A percentile compares a stretch with the other conserved stretches of the same genome.
phyloP scores from a whole-genome alignment of 2,329 filamentous ascomycete genomes.

The Thielaviopsis cerberus region DNA sequence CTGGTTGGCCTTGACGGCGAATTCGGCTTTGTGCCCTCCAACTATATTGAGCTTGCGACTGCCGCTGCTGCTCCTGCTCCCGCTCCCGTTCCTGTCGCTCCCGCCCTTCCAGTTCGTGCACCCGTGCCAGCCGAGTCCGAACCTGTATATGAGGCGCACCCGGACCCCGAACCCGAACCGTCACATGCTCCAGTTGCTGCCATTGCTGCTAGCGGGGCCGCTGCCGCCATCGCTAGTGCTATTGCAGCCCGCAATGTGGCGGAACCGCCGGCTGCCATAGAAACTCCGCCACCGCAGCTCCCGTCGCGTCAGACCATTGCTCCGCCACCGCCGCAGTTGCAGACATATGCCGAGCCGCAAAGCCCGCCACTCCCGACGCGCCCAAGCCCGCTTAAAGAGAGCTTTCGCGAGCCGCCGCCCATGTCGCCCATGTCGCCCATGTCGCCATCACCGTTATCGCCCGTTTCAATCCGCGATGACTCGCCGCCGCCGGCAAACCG shows the following conservation, averaged over 20 bases:
- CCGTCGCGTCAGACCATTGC: constrained; percentile 12
- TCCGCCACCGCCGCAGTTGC: constrained; percentile 14
- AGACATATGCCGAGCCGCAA: constrained; percentile 15
- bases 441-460: constrained; percentile 5
- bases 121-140: constrained; percentile 17
- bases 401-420: constrained; percentile 8
- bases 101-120: constrained; percentile 27
- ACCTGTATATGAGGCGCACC: constrained; percentile 16
- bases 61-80: constrained; percentile 24
- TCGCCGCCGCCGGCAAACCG: constrained; percentile 25
- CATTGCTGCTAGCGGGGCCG: constrained; percentile 25
- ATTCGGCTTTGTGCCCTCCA: constrained; percentile 85
- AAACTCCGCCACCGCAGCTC: constrained; percentile 16
- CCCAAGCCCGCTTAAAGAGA: constrained; percentile 6
- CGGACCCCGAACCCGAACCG: constrained; percentile 15
- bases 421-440: constrained; percentile 8
- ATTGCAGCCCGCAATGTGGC: constrained; percentile 27
- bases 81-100: constrained; percentile 16
- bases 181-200: constrained; percentile 6
- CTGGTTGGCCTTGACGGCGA: constrained; percentile 69
- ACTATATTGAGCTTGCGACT: constrained; percentile 68
- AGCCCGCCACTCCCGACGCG: constrained; percentile 22
- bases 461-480: constrained; percentile 25
- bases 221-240: constrained; percentile 36
- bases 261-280: constrained; percentile 3